Percentiles rank a stretch among this genome's conserved stretches.
Evolutionary conservation across 2,329 filamentous ascomycete species (phyloP).

Genomic region (Ophiostoma quercus): DNA sequence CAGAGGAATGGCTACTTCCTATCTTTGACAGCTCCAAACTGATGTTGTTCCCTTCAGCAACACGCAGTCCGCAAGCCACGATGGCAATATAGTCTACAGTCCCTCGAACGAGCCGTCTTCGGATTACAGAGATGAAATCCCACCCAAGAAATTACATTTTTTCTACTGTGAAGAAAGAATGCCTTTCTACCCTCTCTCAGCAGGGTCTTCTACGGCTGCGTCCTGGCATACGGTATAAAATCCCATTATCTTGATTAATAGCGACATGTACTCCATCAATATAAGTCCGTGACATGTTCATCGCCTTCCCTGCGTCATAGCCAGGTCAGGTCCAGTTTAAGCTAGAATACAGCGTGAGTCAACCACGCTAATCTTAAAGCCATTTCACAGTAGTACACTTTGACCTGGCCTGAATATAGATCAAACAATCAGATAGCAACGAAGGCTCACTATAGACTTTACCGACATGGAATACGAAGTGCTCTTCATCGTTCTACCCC

Average conservation of each 20-base stretch:
- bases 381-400: background rate
- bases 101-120: background rate
- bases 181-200: background rate
- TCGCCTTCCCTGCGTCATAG: background rate
- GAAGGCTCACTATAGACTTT: constrained; percentile 44
- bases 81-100: background rate
- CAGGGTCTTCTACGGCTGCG: constrained; percentile 18
- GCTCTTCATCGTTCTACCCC: constrained; percentile 42
- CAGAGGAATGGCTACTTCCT: no score
- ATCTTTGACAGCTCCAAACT: no score
- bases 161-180: background rate
- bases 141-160: background rate
- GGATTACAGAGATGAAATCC: background rate
- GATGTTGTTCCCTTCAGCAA: no score
- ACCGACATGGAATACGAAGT: constrained; percentile 40
- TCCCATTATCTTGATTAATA: constrained; percentile 37
- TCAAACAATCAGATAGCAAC: constrained; percentile 44
- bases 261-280: constrained; percentile 36
- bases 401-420: constrained; percentile 34
- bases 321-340: background rate
- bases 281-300: constrained; percentile 26
- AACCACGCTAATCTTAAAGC: no score
- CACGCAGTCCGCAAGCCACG: no score
- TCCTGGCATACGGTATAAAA: constrained; percentile 8
- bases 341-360: no score